phyloP scores from a whole-genome alignment of 164 flowering plant genomes.

The Warburgia ugandensis region DNA sequence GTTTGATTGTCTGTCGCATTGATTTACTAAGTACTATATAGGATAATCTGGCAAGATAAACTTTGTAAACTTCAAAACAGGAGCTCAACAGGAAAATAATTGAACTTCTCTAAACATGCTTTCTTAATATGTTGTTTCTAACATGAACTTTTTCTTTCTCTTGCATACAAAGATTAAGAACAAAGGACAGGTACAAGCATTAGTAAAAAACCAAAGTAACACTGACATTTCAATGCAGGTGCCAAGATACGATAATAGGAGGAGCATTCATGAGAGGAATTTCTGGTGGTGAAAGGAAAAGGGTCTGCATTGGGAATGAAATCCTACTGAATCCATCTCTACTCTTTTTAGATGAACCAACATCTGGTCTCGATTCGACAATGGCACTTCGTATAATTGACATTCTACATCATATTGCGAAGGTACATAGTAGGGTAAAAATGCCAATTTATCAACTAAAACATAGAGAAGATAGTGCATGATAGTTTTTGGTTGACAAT shows the following conservation, averaged over 20 bases:
- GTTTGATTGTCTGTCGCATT: too few species aligned
- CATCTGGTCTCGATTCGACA: slow-evolving; percentile 7
- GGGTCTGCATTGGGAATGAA: slow-evolving; percentile 11
- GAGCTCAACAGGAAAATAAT: too few species aligned
- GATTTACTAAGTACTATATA: too few species aligned
- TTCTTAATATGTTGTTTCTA: too few species aligned
- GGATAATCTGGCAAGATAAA: too few species aligned
- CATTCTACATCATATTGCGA: slow-evolving; percentile 3
- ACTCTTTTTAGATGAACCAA: slow-evolving; percentile 8
- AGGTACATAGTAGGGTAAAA: slow-evolving; percentile 6
- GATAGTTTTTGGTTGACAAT: background rate
- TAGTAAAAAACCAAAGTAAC: background rate
- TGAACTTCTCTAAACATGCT: too few species aligned
- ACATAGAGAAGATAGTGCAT: background rate
- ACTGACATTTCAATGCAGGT: background rate
- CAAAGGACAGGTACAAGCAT: background rate
- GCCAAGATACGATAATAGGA: slow-evolving; percentile 8
- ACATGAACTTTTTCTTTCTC: too few species aligned
- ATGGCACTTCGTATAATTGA: slow-evolving; percentile 5
- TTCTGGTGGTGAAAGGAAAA: slow-evolving; percentile 11
- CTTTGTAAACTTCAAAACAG: too few species aligned
- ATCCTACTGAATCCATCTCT: slow-evolving; percentile 9
- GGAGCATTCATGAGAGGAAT: slow-evolving; percentile 7
- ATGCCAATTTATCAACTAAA: background rate
- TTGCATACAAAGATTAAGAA: background rate